These are phyloP conservation scores for Tillandsia fasciculata DNA, from an alignment of 176 grass and related monocot genomes.

Conservation along the genomic window DNA sequence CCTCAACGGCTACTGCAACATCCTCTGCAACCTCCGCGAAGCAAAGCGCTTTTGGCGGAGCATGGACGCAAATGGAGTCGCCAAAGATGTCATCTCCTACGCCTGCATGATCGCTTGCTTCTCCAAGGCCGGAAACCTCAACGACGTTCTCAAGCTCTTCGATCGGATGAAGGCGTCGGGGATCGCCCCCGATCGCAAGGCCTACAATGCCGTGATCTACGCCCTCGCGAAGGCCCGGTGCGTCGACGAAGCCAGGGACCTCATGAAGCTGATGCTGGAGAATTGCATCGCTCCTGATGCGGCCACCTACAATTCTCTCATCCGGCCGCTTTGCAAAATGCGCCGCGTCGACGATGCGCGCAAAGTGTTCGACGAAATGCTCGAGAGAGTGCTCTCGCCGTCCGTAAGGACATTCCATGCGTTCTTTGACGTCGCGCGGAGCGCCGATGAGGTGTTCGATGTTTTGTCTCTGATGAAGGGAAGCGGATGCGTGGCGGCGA, in stretches of 20 bases:
- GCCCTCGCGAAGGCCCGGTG: constrained; percentile 63
- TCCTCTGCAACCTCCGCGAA: constrained; percentile 44
- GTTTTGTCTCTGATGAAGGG: constrained; percentile 53
- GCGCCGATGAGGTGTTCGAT: constrained; percentile 45
- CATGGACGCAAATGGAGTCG: constrained; percentile 47
- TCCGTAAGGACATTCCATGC: constrained; percentile 76
- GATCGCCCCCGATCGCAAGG: constrained; percentile 50
- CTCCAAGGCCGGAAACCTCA: constrained; percentile 65
- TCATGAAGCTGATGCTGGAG: constrained; percentile 58
- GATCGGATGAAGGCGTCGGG: constrained; percentile 62
- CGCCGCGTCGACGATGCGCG: constrained; percentile 43
- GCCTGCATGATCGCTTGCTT: constrained; percentile 88
- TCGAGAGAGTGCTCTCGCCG: constrained; percentile 38
- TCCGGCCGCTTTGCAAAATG: constrained; percentile 64
- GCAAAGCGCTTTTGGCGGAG: constrained; percentile 66
- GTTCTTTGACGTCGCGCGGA: constrained; percentile 44
- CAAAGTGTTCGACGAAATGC: constrained; percentile 63
- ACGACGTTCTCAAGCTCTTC: constrained; percentile 63
- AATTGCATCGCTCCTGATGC: constrained; percentile 42
- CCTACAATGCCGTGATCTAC: constrained; percentile 62
- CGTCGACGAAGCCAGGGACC: constrained; percentile 41
- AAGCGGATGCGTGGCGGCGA: constrained; percentile 28
- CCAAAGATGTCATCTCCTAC: constrained; percentile 56
- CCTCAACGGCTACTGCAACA: constrained; percentile 73
- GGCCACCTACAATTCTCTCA: constrained; percentile 67